Percentiles rank a stretch among this genome's conserved stretches.
These are phyloP conservation scores for Eucommia ulmoides DNA, from an alignment of 257 asterid species.

Conservation along the genomic window DNA sequence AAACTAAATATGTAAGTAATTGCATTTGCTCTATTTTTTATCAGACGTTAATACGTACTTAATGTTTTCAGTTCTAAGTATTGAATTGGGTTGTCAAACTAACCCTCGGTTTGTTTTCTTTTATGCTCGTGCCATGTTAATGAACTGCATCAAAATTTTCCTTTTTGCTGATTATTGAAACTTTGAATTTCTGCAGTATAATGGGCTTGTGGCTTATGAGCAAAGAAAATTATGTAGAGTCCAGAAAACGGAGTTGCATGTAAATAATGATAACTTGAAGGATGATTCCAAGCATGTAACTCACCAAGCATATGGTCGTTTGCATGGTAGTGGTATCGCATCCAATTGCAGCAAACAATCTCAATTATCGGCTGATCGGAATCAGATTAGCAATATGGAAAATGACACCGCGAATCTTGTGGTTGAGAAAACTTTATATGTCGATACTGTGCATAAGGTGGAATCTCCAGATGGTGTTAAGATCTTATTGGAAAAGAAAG, in stretches of 20 bases:
- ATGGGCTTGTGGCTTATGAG: constrained; percentile 25
- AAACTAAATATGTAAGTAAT: no score
- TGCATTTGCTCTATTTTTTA: no score
- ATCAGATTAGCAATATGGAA: constrained; percentile 6
- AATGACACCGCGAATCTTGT: constrained; percentile 15
- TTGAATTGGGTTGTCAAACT: no score
- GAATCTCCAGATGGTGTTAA: constrained; percentile 18
- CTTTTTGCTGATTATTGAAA: constrained; percentile 2
- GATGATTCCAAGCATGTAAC: constrained; percentile 4
- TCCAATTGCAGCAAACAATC: constrained; percentile 8
- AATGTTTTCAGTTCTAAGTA: no score
- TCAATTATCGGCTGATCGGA: constrained; percentile 25
- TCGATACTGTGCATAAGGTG: constrained; percentile 40
- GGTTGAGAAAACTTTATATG: constrained; percentile 55
- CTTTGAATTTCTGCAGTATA: constrained; percentile 24
- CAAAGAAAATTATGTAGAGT: constrained; percentile 26
- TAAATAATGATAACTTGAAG: constrained; percentile 13
- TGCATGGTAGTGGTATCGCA: constrained; percentile 11
- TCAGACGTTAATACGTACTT: no score
- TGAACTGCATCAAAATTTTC: no score
- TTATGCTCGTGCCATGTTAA: background rate
- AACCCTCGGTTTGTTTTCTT: background rate
- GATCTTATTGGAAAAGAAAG: constrained; percentile 7
- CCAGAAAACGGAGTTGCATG: constrained; percentile 15
- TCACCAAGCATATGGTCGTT: constrained; percentile 6